Evolutionary conservation across 2,329 filamentous ascomycete genomes (phyloP).

Genomic region (Botrytis porri): DNA sequence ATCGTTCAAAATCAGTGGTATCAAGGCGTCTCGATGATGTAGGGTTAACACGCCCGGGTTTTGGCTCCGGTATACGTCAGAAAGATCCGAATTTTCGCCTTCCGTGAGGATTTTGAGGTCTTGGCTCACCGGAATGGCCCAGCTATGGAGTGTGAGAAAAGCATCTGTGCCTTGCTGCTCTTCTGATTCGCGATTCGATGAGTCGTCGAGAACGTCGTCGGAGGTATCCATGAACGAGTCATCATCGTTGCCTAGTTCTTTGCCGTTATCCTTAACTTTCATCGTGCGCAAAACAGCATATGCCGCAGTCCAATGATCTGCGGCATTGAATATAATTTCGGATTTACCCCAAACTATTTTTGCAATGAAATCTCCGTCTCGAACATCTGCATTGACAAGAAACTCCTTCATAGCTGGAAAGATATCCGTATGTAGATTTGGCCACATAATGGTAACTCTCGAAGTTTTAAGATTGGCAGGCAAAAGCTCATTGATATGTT

Average conservation of each 20-base stretch:
- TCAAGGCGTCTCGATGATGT: background rate
- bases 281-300: background rate
- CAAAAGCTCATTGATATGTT: background rate
- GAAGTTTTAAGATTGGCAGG: background rate
- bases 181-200: background rate
- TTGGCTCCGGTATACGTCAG: background rate
- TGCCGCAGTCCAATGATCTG: background rate
- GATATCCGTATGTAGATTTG: background rate
- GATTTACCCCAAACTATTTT: background rate
- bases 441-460: background rate
- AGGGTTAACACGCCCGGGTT: background rate
- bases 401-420: background rate
- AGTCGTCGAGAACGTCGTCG: background rate
- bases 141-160: background rate
- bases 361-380: conserved; percentile 2
- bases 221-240: background rate
- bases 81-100: background rate
- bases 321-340: background rate
- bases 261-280: background rate
- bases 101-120: background rate
- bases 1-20: background rate
- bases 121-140: background rate
- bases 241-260: background rate
- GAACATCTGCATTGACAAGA: background rate
- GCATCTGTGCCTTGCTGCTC: too few relatives aligned